Conservation (phyloP, 225 moss, liverwort and hornwort species). For the Straminergon stramineum region DNA sequence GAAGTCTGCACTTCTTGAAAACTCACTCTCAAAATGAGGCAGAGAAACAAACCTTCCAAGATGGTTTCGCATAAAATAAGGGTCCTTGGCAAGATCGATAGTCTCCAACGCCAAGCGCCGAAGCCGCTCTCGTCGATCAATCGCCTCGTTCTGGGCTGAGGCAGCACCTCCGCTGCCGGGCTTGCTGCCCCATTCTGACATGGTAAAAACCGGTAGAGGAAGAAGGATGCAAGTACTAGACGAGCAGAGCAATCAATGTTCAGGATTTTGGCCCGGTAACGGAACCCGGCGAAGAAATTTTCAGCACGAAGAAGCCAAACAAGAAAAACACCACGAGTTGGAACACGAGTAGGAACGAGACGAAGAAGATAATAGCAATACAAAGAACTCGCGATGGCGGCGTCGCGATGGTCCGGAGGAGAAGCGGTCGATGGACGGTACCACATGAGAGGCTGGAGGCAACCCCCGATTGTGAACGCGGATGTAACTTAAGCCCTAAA, state of each 20-base stretch:
- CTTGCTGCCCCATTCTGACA: conserved; percentile 99
- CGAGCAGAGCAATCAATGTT: background rate
- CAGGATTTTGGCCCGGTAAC: background rate
- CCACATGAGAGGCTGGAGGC: background rate
- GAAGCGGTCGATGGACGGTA: background rate
- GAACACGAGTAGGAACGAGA: background rate
- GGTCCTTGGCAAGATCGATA: conserved; percentile 96
- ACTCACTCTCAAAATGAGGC: background rate
- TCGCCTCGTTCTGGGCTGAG: conserved; percentile 91
- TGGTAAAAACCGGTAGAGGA: background rate
- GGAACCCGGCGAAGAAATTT: background rate
- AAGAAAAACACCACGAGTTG: too few relatives aligned
- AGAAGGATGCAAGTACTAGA: background rate
- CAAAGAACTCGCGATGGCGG: background rate
- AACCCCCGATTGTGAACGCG: too few relatives aligned
- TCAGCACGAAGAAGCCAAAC: background rate
- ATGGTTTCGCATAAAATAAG: conserved; percentile 98
- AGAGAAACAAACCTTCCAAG: conserved; percentile 63
- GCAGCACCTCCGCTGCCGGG: conserved; percentile 96
- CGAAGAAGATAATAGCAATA: background rate
- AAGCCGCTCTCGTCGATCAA: conserved; percentile 89
- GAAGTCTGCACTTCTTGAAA: background rate
- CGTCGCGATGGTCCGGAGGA: background rate
- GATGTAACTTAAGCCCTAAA: too few relatives aligned
- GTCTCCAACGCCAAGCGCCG: conserved; percentile 93